A percentile compares a stretch with the other conserved stretches of the same genome.
phyloP scores from a whole-genome alignment of 768 basidiomycete species.

The Dentipellis sp. region DNA sequence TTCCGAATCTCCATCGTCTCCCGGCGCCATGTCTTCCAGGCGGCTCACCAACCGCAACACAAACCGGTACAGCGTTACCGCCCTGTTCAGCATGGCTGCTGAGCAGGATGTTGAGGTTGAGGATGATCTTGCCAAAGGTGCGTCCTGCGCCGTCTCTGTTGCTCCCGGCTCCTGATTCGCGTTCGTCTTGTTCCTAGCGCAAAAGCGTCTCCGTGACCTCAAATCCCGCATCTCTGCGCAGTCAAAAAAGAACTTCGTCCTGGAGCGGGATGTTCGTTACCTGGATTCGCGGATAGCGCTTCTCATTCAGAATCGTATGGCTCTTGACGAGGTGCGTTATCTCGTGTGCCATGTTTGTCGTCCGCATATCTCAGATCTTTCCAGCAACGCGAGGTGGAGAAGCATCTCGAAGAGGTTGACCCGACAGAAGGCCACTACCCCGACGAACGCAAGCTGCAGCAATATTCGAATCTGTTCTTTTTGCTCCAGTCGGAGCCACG shows the following conservation, averaged over 20 bases:
- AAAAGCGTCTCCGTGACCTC: conserved; percentile 92
- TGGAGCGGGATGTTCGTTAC: conserved; percentile 97
- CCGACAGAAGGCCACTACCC: conserved; percentile 88
- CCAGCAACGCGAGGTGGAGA: conserved; percentile 90
- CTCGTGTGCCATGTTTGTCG: background rate
- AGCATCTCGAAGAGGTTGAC: conserved; percentile 93
- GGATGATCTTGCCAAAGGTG: conserved; percentile 91
- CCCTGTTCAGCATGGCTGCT: conserved; percentile 94
- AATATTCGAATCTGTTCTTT: conserved; percentile 99
- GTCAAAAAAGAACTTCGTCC: conserved; percentile 99
- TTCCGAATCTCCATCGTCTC: conserved; percentile 49
- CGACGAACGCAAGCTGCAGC: conserved; percentile 88
- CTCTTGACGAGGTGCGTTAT: conserved; percentile 74
- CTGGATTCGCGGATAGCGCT: conserved; percentile 95
- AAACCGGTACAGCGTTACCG: conserved; percentile 93
- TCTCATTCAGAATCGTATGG: conserved; percentile 98
- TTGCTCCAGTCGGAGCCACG: conserved; percentile 96
- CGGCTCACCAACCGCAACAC: conserved; percentile 88
- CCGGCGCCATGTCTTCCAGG: conserved; percentile 57
- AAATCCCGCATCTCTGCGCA: conserved; percentile 97
- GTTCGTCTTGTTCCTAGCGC: conserved; percentile 44
- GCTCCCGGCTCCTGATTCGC: conserved; percentile 2
- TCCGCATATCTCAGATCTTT: conserved; percentile 3
- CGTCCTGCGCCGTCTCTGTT: conserved; percentile 18
- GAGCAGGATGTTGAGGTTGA: conserved; percentile 98